These are phyloP conservation scores for Paspalum notatum DNA, from an alignment of 176 grass and related monocot species.

Conservation along the genomic window DNA sequence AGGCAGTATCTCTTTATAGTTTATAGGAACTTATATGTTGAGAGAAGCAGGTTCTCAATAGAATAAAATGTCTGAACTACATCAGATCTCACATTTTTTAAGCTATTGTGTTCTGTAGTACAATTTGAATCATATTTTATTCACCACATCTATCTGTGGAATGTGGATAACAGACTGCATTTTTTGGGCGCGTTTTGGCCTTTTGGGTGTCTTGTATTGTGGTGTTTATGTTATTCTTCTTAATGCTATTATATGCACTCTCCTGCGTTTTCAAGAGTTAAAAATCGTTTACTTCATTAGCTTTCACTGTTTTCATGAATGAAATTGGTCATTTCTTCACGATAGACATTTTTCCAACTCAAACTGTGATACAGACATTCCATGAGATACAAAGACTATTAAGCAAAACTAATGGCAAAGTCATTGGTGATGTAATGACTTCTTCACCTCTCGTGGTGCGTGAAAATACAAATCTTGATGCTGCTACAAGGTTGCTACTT, in stretches of 20 bases:
- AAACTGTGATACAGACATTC: conserved; percentile 61
- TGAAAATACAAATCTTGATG: conserved; percentile 92
- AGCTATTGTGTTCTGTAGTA: neutral
- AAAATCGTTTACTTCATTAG: conserved; percentile 3
- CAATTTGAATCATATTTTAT: neutral
- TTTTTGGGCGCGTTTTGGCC: too few species aligned
- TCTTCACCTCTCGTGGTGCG: conserved; percentile 73
- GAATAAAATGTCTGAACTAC: neutral
- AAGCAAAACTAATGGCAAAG: conserved; percentile 87
- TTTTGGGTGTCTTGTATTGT: too few species aligned
- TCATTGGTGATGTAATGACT: conserved; percentile 88
- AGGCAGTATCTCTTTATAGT: neutral
- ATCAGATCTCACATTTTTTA: neutral
- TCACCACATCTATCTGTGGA: conserved; percentile 1
- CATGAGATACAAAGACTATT: conserved; percentile 85
- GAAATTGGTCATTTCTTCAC: neutral
- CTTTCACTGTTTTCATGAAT: neutral
- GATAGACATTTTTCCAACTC: neutral
- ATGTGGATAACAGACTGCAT: neutral
- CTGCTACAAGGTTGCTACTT: conserved; percentile 82
- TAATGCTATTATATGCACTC: too few species aligned
- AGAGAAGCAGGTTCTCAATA: neutral
- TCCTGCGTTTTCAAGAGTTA: too few species aligned
- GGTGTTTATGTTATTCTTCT: too few species aligned
- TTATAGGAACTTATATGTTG: neutral